Base-by-base conservation (phyloP, 2,329 filamentous ascomycete species). In the Cladosporium sp. region DNA sequence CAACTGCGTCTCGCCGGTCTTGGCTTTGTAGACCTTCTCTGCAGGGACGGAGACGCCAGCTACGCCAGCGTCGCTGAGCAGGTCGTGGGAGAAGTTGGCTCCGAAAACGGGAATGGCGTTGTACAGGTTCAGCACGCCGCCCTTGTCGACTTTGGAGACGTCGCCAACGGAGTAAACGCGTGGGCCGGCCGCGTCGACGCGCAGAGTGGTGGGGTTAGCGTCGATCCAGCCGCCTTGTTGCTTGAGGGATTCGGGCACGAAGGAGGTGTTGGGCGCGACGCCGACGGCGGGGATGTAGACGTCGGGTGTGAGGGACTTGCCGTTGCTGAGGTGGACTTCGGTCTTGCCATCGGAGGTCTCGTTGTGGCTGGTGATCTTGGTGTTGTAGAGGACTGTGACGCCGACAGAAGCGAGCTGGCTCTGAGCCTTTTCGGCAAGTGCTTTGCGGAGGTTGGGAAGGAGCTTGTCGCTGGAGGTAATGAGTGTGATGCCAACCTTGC, bases 281-380 rank as follows among this genome's bases (percentile, higher is more conserved):
- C 83, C 83, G 14, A 76, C 76, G 0, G 80, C 80, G 3, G 78
- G 75, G 58, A 85, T 78, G 66, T 81, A 84, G 22, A 82, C 61
- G 63, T 85, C 82, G 2, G 77, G 75, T 1, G 73, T 73, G 39
- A 81, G 63, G 2, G 69, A 74, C 47, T 76, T 72, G 42, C 82
- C 82, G 59, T 80, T 78, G 60, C 69, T 71, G 17, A 83, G 68
- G 3, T 67, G 66, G 22, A 82, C 65, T 3, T 75, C 73, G 60
- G 75, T 79, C 49, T 73, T 73, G 28, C 72, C 75, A 36, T 74
- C 71, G 2, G 68, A 77, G 70, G 51, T 47, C 25, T 66, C 51
- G n/a, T 67, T 55, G 19, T 64, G 57, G 9, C 60, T 59, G 12
- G 57, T 62, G n/a, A 69, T 65, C 28, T 67, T 68, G 37, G 63